Base-by-base conservation (phyloP, 2,329 filamentous ascomycete species). In the Colletotrichum spinosum region DNA sequence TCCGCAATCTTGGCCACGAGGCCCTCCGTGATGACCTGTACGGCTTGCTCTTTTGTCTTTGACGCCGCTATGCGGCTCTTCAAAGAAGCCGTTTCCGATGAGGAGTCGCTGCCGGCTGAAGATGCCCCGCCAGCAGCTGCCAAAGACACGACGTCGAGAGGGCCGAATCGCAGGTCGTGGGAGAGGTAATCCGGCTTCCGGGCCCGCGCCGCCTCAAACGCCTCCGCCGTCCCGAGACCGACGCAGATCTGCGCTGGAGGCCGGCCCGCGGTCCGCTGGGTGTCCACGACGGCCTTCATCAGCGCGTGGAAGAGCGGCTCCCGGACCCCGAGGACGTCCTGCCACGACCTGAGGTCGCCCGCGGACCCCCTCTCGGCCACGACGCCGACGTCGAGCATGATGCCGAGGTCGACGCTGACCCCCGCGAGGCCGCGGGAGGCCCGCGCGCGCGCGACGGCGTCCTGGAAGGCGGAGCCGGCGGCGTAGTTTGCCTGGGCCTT, bases 401-500 rank as follows among this genome's bases (percentile, higher is more conserved):
- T 62, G 45, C 61, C 61, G 8, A 60, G 51, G 56, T 60, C 35
- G 35, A 60, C 51, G 2, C 44, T 11, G n/a, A 49, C 51, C 2
- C 53, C 65, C 25, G 46, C 34, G 8, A 62, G 35, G 8, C 67
- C 67, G 3, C 41, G 54, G 1, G 55, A n/a, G 1, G 54, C 52
- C 9, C 64, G 59, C 38, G 52, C 44, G 12, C 50, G 12, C 2
- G 67, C 67, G 8, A 74, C 63, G 2, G 69, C 61, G 55, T 77
- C 73, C 33, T 74, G 67, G 65, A 69, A 76, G 11, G 69, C 67
- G 58, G 76, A 76, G 15, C 68, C 74, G 1, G 73, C 75, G 8
- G 71, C 65, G 62, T 79, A 79, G 57, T 77, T 77, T 46, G 71
- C 71, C 56, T 80, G 78, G 0, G 71, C 71, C 1, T 70, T 59